Percentiles rank a stretch among this genome's conserved stretches.
Evolutionary conservation across 176 grass and related monocot species (phyloP).

Genomic region (Puccinellia tenuiflora): DNA sequence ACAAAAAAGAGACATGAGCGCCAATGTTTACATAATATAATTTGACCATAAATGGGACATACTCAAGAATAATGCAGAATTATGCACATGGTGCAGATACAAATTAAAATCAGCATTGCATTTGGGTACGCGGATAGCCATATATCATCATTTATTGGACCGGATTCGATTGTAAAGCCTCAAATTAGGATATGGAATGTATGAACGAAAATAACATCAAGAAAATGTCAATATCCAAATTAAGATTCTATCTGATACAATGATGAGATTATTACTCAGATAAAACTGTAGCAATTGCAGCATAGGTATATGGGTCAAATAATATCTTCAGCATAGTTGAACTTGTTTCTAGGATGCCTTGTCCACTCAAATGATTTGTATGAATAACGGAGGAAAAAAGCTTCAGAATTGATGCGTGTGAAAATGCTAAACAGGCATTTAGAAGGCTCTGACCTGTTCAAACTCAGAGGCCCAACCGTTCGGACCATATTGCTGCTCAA

Average conservation of each 20-base stretch:
- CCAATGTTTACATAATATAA: not conserved
- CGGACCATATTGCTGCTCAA: slow-evolving; percentile 84
- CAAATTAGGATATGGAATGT: not conserved
- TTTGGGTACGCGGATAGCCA: not conserved
- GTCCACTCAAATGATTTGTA: not conserved
- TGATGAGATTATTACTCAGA: not conserved
- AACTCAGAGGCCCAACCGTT: slow-evolving; percentile 99
- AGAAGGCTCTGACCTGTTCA: slow-evolving; percentile 59
- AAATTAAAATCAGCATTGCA: not conserved
- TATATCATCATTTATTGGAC: not conserved
- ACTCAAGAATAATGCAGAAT: not conserved
- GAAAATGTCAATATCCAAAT: slow-evolving; percentile 4
- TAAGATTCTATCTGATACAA: not conserved
- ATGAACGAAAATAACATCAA: not conserved
- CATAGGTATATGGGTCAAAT: not conserved
- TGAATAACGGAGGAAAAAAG: not conserved
- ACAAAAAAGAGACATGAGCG: not conserved
- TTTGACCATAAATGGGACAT: not conserved
- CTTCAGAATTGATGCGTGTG: not conserved
- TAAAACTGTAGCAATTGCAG: not conserved
- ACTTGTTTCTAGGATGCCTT: not conserved
- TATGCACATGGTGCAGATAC: not conserved
- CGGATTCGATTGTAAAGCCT: not conserved
- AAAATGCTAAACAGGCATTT: slow-evolving; percentile 14
- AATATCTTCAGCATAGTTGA: not conserved